Conservation (phyloP, 148 eudicot species). For the Polygonum aviculare region DNA sequence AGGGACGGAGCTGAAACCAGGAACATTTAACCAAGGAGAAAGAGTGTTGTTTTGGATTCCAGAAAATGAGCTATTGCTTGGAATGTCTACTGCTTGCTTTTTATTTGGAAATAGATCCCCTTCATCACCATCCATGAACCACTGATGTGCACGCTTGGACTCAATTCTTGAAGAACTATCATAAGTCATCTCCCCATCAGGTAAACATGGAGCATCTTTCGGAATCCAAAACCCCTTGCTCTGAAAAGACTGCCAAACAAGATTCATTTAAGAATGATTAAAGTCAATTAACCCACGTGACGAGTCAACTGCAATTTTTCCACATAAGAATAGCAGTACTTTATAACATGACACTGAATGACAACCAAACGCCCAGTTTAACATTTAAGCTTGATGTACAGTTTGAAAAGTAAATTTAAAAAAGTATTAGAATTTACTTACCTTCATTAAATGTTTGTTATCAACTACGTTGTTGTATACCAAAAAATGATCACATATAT, state of each 20-base stretch:
- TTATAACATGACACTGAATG: background rate
- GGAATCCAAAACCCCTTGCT: constrained; percentile 48
- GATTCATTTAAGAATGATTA: background rate
- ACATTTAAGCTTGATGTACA: background rate
- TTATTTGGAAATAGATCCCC: constrained; percentile 46
- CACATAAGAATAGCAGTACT: background rate
- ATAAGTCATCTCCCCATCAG: constrained; percentile 45
- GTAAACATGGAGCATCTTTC: constrained; percentile 38
- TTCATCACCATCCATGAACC: constrained; percentile 55
- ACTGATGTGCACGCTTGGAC: constrained; percentile 62
- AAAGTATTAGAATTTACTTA: background rate
- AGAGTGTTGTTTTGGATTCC: constrained; percentile 33
- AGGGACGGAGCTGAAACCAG: constrained; percentile 34
- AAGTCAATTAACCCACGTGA: background rate
- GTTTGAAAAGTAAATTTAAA: background rate
- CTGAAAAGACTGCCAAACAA: constrained; percentile 33
- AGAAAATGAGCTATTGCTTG: constrained; percentile 32
- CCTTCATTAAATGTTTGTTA: background rate
- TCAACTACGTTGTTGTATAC: background rate
- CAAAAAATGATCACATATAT: background rate
- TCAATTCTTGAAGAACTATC: constrained; percentile 44
- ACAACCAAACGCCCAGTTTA: background rate
- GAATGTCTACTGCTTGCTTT: constrained; percentile 59
- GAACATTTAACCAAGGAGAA: constrained; percentile 38
- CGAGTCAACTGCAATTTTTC: background rate